A percentile compares a stretch with the other conserved stretches of the same genome.
These are phyloP conservation scores for Saccharomyces eubayanus DNA, from an alignment of 805 yeast species.

Conservation along the genomic window DNA sequence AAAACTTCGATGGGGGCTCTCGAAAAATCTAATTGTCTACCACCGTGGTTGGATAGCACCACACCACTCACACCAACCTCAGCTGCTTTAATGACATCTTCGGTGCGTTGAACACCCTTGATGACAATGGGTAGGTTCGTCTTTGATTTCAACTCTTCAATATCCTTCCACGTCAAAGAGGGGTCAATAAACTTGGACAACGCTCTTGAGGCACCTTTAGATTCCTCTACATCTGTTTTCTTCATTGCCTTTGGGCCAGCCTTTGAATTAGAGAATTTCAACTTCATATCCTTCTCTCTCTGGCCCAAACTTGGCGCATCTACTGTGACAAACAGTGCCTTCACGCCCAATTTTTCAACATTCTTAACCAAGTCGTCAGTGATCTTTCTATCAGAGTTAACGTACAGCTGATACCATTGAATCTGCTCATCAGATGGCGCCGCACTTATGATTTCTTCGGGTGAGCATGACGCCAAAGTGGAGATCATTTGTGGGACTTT, in stretches of 20 bases:
- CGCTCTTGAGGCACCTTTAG: slow-evolving; percentile 81
- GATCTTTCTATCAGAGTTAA: slow-evolving; percentile 64
- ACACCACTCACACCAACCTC: slow-evolving; percentile 68
- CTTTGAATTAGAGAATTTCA: slow-evolving; percentile 40
- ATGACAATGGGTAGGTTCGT: slow-evolving; percentile 62
- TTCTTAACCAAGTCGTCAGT: slow-evolving; percentile 55
- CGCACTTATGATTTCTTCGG: slow-evolving; percentile 75
- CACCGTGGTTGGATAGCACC: slow-evolving; percentile 85
- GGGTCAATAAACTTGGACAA: slow-evolving; percentile 80
- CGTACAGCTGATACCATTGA: slow-evolving; percentile 86
- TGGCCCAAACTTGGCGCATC: slow-evolving; percentile 91
- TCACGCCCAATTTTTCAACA: slow-evolving; percentile 66
- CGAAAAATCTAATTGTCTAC: slow-evolving; percentile 77
- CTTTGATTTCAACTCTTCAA: slow-evolving; percentile 44
- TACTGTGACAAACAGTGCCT: slow-evolving; percentile 80
- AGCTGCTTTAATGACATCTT: slow-evolving; percentile 67
- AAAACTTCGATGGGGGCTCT: slow-evolving; percentile 70
- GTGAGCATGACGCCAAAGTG: slow-evolving; percentile 79
- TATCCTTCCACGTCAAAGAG: slow-evolving; percentile 55
- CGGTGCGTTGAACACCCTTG: slow-evolving; percentile 80
- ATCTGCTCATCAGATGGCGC: slow-evolving; percentile 52
- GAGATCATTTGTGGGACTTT: slow-evolving; percentile 78
- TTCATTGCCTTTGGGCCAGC: slow-evolving; percentile 34
- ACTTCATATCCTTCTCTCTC: slow-evolving; percentile 78
- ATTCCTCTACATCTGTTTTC: slow-evolving; percentile 40